Conservation (phyloP, 139 green algal species). For the Chlorella sp. region DNA sequence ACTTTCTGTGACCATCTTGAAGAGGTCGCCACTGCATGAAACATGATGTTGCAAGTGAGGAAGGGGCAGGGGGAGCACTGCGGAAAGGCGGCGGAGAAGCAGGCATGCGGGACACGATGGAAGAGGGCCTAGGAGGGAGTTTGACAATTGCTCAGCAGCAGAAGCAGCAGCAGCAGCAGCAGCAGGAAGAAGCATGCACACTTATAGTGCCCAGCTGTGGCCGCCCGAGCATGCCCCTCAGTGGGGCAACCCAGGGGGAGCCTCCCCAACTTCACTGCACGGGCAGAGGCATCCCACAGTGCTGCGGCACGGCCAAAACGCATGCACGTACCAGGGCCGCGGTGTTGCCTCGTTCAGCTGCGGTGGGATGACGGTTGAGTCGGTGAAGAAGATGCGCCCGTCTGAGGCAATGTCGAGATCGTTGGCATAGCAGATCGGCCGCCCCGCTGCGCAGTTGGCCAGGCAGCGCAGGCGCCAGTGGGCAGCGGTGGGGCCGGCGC, state of each 20-base stretch:
- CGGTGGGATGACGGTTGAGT: slow-evolving; percentile 39
- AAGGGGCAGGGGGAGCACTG: too few species aligned
- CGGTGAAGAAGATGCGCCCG: slow-evolving; percentile 67
- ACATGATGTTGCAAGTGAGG: too few species aligned
- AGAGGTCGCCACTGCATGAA: too few species aligned
- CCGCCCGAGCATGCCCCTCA: too few species aligned
- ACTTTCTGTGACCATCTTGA: too few species aligned
- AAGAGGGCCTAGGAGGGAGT: too few species aligned
- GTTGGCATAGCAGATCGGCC: slow-evolving; percentile 63
- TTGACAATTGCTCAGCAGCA: too few species aligned
- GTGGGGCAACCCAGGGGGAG: too few species aligned
- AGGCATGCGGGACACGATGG: too few species aligned
- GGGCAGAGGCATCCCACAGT: background rate
- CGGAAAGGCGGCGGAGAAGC: too few species aligned
- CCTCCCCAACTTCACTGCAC: background rate
- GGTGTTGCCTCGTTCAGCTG: slow-evolving; percentile 7
- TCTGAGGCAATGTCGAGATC: slow-evolving; percentile 59
- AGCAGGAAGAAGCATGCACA: too few species aligned
- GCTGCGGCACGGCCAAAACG: background rate
- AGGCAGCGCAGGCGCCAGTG: slow-evolving; percentile 25
- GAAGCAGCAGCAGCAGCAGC: too few species aligned
- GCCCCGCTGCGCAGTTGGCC: background rate
- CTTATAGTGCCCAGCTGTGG: background rate
- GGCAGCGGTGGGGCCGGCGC: background rate
- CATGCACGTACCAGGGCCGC: slow-evolving; percentile 1